A percentile compares a stretch with the other conserved stretches of the same genome.
phyloP scores from a whole-genome alignment of 176 grass and related monocot genomes.

The Canna indica region DNA sequence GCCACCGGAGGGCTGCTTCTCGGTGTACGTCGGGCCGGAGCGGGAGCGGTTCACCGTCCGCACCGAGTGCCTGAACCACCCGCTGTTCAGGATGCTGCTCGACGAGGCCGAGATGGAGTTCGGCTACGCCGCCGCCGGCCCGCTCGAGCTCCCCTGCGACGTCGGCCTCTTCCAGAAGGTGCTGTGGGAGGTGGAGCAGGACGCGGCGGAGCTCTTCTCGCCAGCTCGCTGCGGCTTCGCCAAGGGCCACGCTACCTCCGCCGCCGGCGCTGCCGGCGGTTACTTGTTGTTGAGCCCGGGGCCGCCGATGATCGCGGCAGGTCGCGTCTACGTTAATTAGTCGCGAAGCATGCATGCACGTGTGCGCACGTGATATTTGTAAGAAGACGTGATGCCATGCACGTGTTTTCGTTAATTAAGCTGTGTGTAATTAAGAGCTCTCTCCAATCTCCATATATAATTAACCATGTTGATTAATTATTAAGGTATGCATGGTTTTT shows the following conservation, averaged over 20 bases:
- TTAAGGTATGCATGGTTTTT: no score
- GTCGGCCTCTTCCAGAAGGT: constrained; percentile 57
- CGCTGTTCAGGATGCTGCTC: constrained; percentile 46
- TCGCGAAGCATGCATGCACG: no score
- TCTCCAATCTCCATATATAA: no score
- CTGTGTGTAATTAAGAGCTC: no score
- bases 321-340: background rate
- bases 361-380: no score
- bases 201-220: background rate
- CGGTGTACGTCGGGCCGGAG: constrained; percentile 58
- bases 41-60: constrained; percentile 63
- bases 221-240: constrained; percentile 34
- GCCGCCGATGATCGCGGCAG: background rate
- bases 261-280: background rate
- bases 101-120: constrained; percentile 63
- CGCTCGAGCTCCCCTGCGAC: constrained; percentile 55
- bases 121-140: constrained; percentile 57
- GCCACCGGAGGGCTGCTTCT: constrained; percentile 54
- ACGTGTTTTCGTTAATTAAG: no score
- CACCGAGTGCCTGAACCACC: constrained; percentile 54
- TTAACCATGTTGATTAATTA: no score
- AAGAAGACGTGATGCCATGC: no score
- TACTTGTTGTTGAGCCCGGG: constrained; percentile 42
- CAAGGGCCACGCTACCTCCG: no score
- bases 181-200: constrained; percentile 53